Percentiles rank a stretch among this genome's conserved stretches.
Conservation (phyloP, 306 rosid species). For the Lagenaria siceraria region DNA sequence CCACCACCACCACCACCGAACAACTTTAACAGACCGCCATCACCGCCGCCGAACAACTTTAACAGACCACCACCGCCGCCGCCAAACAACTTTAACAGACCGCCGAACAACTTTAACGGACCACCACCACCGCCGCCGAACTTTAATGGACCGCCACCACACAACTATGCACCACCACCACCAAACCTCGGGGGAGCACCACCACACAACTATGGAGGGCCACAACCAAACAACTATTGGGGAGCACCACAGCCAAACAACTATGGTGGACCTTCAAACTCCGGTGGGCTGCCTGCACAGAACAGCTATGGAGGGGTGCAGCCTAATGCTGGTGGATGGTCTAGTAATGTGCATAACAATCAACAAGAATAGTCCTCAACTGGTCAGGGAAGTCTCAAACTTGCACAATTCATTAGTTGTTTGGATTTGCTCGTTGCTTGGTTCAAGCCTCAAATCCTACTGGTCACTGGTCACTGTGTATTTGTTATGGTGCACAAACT, state of each 20-base stretch:
- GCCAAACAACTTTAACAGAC: slow-evolving; percentile 8
- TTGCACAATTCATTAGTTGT: neutral
- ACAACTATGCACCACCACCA: neutral
- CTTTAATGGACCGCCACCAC: neutral
- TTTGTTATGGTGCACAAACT: neutral
- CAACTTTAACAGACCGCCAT: slow-evolving; percentile 6
- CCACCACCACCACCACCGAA: slow-evolving; percentile 16
- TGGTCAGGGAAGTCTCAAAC: slow-evolving; percentile 12
- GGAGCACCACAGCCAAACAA: slow-evolving; percentile 6
- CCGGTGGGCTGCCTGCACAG: slow-evolving; percentile 12
- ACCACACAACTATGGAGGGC: neutral
- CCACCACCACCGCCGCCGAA: neutral
- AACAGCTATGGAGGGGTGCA: slow-evolving; percentile 34
- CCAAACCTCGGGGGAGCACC: neutral
- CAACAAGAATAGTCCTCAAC: slow-evolving; percentile 26
- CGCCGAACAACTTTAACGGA: neutral
- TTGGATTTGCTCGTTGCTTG: neutral
- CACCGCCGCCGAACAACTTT: slow-evolving; percentile 10
- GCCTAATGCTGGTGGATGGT: slow-evolving; percentile 34
- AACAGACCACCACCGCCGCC: slow-evolving; percentile 11
- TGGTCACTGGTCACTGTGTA: neutral
- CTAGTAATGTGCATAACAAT: slow-evolving; percentile 25
- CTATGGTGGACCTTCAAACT: slow-evolving; percentile 10
- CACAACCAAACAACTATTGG: neutral
- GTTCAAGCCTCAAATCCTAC: neutral